A percentile compares a stretch with the other conserved stretches of the same genome.
Evolutionary conservation across 768 basidiomycete genomes (phyloP).

Genomic region (Boletus sensibilis): DNA sequence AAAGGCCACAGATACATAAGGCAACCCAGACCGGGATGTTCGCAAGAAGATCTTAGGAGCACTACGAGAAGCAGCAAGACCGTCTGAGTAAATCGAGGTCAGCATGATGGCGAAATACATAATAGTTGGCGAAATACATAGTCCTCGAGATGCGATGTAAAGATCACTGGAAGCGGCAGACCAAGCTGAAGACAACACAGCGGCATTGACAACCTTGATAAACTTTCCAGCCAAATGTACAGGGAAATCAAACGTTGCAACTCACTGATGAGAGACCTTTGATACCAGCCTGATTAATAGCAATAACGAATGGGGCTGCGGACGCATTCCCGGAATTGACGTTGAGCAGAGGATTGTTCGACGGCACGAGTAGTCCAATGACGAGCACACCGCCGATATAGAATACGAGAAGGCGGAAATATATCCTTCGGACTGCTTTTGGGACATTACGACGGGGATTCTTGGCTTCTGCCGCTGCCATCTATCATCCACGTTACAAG

Average conservation of each 20-base stretch:
- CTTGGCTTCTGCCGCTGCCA: conserved; percentile 44
- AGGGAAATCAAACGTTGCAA: neutral
- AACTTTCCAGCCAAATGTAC: neutral
- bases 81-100: conserved; percentile 39
- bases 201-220: conserved; percentile 31
- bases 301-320: conserved; percentile 54
- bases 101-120: neutral
- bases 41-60: conserved; percentile 50
- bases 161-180: conserved; percentile 37
- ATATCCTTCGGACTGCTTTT: conserved; percentile 41
- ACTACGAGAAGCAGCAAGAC: conserved; percentile 47
- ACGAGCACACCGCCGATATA: conserved; percentile 39
- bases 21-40: conserved; percentile 40
- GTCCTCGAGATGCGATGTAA: conserved; percentile 34
- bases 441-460: conserved; percentile 43
- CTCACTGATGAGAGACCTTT: conserved; percentile 46
- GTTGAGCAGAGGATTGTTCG: conserved; percentile 39
- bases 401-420: conserved; percentile 37
- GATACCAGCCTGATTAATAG: conserved; percentile 49
- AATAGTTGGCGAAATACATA: conserved; percentile 23
- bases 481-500: conserved; percentile 16
- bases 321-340: conserved; percentile 39
- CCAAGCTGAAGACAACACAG: conserved; percentile 44
- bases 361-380: conserved; percentile 47
- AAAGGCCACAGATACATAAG: conserved; percentile 38